These are phyloP conservation scores for Pseudisothecium myosuroides DNA, from an alignment of 225 moss, liverwort and hornwort species.

Conservation along the genomic window DNA sequence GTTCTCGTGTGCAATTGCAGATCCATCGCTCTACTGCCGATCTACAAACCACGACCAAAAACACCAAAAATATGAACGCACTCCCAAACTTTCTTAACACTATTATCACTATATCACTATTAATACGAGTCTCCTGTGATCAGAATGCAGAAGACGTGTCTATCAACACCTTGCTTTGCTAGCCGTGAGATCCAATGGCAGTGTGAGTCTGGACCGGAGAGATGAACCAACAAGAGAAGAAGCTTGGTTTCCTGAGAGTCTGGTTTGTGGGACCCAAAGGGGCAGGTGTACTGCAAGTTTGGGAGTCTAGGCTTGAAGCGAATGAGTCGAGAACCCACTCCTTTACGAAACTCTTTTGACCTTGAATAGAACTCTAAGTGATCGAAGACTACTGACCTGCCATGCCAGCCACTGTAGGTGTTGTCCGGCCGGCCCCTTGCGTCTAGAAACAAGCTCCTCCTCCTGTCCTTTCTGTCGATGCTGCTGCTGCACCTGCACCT, in stretches of 20 bases:
- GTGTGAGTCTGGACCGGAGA: not conserved
- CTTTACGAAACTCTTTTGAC: not conserved
- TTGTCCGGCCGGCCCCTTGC: not conserved
- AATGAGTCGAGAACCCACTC: not conserved
- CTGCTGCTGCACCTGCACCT: not conserved
- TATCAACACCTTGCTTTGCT: not conserved
- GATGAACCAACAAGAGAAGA: not conserved
- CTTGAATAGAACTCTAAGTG: not conserved
- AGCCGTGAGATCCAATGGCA: not conserved
- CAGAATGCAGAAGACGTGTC: not conserved
- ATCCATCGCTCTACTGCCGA: not conserved
- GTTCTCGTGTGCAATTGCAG: not conserved
- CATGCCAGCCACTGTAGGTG: not conserved
- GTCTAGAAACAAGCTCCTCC: not conserved
- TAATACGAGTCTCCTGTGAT: not conserved
- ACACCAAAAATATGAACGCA: not conserved
- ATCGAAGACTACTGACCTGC: constrained; percentile 20
- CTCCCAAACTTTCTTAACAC: not conserved
- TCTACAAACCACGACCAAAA: not conserved
- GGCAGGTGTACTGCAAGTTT: not conserved
- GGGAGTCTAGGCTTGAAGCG: not conserved
- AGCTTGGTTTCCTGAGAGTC: not conserved
- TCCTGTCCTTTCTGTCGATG: not conserved
- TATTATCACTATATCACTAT: too few relatives aligned
- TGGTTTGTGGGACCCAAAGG: not conserved